Base-by-base conservation (phyloP, 2,329 filamentous ascomycete species). In the Kalaharituber pfeilii region DNA sequence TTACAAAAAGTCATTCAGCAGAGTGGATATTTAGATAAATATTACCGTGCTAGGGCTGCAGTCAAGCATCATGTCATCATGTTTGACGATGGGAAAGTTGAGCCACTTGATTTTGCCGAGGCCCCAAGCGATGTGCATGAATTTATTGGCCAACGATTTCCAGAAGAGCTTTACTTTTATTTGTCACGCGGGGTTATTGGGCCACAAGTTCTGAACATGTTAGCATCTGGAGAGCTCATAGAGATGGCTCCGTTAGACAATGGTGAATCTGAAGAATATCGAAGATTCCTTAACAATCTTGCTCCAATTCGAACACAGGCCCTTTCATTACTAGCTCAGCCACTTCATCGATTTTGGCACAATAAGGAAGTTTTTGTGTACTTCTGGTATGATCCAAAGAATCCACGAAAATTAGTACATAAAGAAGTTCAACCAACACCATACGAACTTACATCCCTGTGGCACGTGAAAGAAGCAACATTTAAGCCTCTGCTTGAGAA, bases 111-210 rank as follows among this genome's bases (percentile, higher is more conserved):
- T 62, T 76, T 74, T 53, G 82, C 85, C 6, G 75, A 79, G 53
- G 77, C 87, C 20, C 88, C 91, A 1, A 77, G 76, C 47, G 88
- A 96, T 66, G 81, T 91, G 60, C 85, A 93, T 65, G 82, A 89
- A 64, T 88, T 95, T 65, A 78, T 95, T 58, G 87, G 87, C n/a
- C 78, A 93, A 56, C 83, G 88, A 56, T 73, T 98, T 4, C 87
- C 91, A 0, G 80, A 87, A 39, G 91, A 98, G 68, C 73, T 96
- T 18, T 88, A 89, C 66, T 84, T 86, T 67, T 96, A 96, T 67
- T 74, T 95, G 50, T 87, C 86, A 56, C 81, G 78, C 51, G 91
- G 86, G 29, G 71, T 95, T 44, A 79, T 96, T 60, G 80, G 85
- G 26, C 75, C 86, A 24, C 79, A 85, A 49, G 74, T 94, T 33